phyloP scores from a whole-genome alignment of 2,329 filamentous ascomycete genomes.

The Talaromyces rugulosus region DNA sequence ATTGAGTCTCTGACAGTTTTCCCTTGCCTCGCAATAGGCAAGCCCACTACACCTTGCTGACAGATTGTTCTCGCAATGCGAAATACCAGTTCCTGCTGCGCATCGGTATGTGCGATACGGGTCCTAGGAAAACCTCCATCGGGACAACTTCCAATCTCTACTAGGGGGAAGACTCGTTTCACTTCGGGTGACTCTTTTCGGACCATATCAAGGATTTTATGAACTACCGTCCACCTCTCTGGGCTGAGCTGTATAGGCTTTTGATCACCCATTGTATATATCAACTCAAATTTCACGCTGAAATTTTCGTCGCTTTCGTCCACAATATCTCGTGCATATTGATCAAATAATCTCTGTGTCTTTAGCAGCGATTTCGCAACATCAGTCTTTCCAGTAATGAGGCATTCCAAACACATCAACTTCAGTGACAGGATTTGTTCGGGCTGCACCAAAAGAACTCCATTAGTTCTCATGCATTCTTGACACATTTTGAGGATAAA shows the following conservation, averaged over 20 bases:
- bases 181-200: constrained; percentile 19
- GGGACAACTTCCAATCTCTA: not conserved
- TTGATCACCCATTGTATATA: constrained; percentile 59
- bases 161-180: not conserved
- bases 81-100: not conserved
- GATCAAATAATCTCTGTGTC: constrained; percentile 45
- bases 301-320: constrained; percentile 64
- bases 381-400: constrained; percentile 25
- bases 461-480: constrained; percentile 47
- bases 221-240: constrained; percentile 54
- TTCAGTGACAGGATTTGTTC: constrained; percentile 52
- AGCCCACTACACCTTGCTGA: not conserved
- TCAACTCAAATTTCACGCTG: constrained; percentile 55
- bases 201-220: constrained; percentile 50
- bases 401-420: constrained; percentile 55
- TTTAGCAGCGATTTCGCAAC: constrained; percentile 35
- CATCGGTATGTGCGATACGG: not conserved
- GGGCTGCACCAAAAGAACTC: constrained; percentile 58
- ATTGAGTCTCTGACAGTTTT: not conserved
- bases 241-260: constrained; percentile 49
- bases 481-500: constrained; percentile 37
- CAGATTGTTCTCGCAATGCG: not conserved
- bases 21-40: not conserved
- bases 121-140: not conserved
- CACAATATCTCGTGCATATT: constrained; percentile 51